Base-by-base conservation (phyloP, 2,329 filamentous ascomycete genomes). In the Apiospora sp. region DNA sequence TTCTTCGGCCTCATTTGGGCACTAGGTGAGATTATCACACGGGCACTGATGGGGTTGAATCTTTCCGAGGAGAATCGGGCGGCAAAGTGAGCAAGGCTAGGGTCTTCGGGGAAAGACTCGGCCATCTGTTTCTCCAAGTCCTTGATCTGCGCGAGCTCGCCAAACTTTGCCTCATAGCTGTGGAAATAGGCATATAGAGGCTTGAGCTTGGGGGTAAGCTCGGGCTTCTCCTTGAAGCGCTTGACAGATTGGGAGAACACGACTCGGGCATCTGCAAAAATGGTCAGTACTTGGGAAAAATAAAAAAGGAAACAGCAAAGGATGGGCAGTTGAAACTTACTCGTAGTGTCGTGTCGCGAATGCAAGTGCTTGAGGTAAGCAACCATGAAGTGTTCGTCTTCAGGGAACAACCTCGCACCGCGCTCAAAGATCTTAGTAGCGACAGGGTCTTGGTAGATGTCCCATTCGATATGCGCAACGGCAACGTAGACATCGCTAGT, bases 351-450 rank as follows among this genome's bases (percentile, higher is more conserved):
- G 77, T 97, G 96, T 80, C 94, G 94, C 16, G 93, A 92, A 78
- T 98, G 93, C 73, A 99, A 86, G 82, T 98, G 96, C 84, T 98
- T 98, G 78, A 99, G 87, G 82, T 99, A 98, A 82, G 98, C 95
- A 70, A 99, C 88, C 75, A 97, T 94, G 83, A 98, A 98, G 72
- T 91, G 88, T 81, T 98, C 95, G 78, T 98, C 96, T 68, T 97
- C 94, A 0, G 96, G 96, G 80, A 98, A 99, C 16, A 99, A 87
- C 79, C 94, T 96, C 75, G 96, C 92, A 27, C 96, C 96, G 67
- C 96, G 93, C 81, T 99, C 96, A 76, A 98, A 97, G 73, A 99
- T 98, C 84, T 96, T 98, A 61, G 93, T 94, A 1, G 95, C 96
- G 0, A 96, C 94, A 0, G 92, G 90, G 78, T 98, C 96, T 79